phyloP scores from a whole-genome alignment of 1,284 basidiomycete species.

The Coniferiporia weirii region DNA sequence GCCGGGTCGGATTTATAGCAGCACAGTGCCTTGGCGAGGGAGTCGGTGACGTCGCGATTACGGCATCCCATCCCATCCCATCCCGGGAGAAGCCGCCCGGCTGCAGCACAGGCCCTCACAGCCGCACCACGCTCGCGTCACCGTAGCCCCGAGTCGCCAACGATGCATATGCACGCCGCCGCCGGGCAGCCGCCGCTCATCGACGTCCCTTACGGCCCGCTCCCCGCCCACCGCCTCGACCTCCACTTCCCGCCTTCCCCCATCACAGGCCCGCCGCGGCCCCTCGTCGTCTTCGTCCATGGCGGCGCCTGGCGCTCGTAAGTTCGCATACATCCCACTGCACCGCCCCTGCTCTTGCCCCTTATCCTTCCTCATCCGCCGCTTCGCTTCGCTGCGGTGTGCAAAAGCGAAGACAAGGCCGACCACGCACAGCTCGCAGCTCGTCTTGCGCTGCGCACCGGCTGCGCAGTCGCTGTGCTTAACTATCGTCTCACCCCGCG shows the following conservation, averaged over 20 bases:
- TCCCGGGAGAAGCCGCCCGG: no score
- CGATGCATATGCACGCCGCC: background rate
- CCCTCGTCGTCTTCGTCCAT: constrained; percentile 55
- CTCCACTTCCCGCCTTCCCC: constrained; percentile 24
- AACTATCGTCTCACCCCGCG: constrained; percentile 67
- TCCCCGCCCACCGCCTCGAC: constrained; percentile 25
- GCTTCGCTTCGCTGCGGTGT: no score
- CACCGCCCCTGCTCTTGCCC: background rate
- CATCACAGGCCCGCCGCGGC: constrained; percentile 10
- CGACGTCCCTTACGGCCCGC: constrained; percentile 12
- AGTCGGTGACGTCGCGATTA: no score
- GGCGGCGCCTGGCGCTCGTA: constrained; percentile 78
- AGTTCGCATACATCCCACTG: constrained; percentile 26
- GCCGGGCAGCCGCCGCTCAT: background rate
- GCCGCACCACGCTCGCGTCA: background rate
- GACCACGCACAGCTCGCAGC: constrained; percentile 51
- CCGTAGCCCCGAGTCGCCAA: background rate
- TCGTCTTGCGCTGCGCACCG: constrained; percentile 42
- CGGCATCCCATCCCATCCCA: no score
- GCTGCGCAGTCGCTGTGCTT: constrained; percentile 57
- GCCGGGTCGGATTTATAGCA: background rate
- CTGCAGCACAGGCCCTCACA: background rate
- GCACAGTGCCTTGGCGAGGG: no score
- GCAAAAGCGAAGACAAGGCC: constrained; percentile 73
- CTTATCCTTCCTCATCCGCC: no score